phyloP scores from a whole-genome alignment of 2,329 filamentous ascomycete genomes.

The Phialemonium atrogriseum region DNA sequence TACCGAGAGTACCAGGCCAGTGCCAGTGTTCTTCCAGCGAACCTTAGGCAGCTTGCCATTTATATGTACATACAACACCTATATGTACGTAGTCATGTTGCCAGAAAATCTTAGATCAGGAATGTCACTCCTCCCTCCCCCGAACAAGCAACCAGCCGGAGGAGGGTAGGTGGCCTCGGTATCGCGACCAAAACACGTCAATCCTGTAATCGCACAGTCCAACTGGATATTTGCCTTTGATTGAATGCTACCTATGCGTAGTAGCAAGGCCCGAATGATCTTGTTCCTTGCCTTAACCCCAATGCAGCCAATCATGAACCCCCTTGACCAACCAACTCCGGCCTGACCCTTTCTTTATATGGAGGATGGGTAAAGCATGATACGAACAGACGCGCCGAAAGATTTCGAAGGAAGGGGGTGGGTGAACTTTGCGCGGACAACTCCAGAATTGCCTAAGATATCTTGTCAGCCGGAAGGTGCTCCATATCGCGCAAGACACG shows the following conservation, averaged over 20 bases:
- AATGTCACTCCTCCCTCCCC: constrained; percentile 1
- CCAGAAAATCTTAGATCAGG: too few relatives aligned
- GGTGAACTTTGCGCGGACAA: constrained; percentile 96
- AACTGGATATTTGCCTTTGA: constrained; percentile 35
- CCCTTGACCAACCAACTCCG: constrained; percentile 55
- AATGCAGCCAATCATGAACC: constrained; percentile 54
- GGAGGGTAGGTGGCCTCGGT: too few relatives aligned
- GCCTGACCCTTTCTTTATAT: constrained; percentile 56
- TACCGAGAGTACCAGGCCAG: too few relatives aligned
- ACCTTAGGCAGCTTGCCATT: too few relatives aligned
- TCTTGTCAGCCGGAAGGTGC: constrained; percentile 7
- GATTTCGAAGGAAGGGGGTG: constrained; percentile 92
- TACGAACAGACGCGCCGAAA: constrained; percentile 91
- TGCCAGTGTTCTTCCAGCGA: too few relatives aligned
- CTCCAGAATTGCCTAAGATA: constrained; percentile 79
- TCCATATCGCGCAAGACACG: background rate
- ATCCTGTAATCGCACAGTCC: constrained; percentile 17
- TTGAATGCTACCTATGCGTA: constrained; percentile 49
- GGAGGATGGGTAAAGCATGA: constrained; percentile 97
- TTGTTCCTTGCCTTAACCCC: constrained; percentile 49
- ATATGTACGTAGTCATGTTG: too few relatives aligned
- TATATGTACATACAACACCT: too few relatives aligned
- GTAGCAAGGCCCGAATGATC: constrained; percentile 40
- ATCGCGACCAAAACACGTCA: constrained; percentile 14
- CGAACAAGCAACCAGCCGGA: too few relatives aligned